phyloP scores from a whole-genome alignment of 768 basidiomycete species.

The Leucogyrophana mollusca region DNA sequence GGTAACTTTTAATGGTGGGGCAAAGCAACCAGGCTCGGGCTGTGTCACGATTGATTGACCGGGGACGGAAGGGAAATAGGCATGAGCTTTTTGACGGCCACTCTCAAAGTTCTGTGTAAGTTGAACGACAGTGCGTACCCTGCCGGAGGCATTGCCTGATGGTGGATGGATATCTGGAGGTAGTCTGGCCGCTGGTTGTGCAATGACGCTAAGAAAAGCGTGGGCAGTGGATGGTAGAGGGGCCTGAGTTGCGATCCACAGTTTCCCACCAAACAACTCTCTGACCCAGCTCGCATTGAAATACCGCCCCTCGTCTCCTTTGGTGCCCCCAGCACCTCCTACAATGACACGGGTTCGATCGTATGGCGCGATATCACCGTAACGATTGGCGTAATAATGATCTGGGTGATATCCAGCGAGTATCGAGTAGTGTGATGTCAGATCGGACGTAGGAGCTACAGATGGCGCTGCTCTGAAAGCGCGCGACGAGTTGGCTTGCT shows the following conservation, averaged over 20 bases:
- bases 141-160: slow-evolving; percentile 31
- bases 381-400: slow-evolving; percentile 61
- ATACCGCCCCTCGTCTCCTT: slow-evolving; percentile 59
- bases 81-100: slow-evolving; percentile 69
- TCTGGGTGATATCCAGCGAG: slow-evolving; percentile 42
- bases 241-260: slow-evolving; percentile 88
- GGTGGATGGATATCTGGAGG: slow-evolving; percentile 26
- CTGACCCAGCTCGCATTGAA: slow-evolving; percentile 87
- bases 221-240: slow-evolving; percentile 70
- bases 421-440: slow-evolving; percentile 53
- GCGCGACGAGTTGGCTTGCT: slow-evolving; percentile 8
- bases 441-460: slow-evolving; percentile 18
- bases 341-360: slow-evolving; percentile 77
- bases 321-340: slow-evolving; percentile 24
- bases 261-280: slow-evolving; percentile 67
- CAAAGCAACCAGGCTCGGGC: slow-evolving; percentile 43
- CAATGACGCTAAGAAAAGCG: slow-evolving; percentile 71
- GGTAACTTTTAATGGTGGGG: slow-evolving; percentile 55
- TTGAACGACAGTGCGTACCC: slow-evolving; percentile 77
- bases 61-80: slow-evolving; percentile 66
- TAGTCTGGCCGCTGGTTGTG: slow-evolving; percentile 40
- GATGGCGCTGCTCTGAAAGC: not conserved
- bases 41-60: slow-evolving; percentile 50
- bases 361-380: slow-evolving; percentile 72
- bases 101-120: slow-evolving; percentile 73